phyloP scores from a whole-genome alignment of 2,329 filamentous ascomycete species.

The Exophiala sp. region DNA sequence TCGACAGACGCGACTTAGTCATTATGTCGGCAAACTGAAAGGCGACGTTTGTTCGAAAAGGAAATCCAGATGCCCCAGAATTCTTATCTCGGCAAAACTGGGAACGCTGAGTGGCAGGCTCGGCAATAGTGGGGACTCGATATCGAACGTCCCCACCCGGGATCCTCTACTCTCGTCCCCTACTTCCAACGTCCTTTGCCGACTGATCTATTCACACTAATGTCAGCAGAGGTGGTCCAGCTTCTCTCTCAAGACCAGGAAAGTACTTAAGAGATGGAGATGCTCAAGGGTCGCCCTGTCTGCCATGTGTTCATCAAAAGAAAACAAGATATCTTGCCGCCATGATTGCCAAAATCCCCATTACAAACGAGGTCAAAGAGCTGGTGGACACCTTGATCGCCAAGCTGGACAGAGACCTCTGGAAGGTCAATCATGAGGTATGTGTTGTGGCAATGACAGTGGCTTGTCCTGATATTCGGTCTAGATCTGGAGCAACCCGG shows the following conservation, averaged over 20 bases:
- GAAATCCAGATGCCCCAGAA: too few species aligned
- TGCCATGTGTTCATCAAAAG: background rate
- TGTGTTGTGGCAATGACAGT: background rate
- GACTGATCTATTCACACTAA: too few species aligned
- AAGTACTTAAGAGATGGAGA: background rate
- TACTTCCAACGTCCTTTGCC: too few species aligned
- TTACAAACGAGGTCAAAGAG: background rate
- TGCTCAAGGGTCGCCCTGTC: background rate
- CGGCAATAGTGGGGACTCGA: background rate
- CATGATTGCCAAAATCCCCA: background rate
- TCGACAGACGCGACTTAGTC: too few species aligned
- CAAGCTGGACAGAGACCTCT: background rate
- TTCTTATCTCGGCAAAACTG: slow-evolving; percentile 3
- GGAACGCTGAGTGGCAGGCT: background rate
- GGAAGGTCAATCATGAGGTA: slow-evolving; percentile 8
- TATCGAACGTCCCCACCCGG: too few species aligned
- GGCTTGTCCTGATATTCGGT: background rate
- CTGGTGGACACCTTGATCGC: background rate
- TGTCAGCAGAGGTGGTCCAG: too few species aligned
- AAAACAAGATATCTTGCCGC: background rate
- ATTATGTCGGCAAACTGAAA: too few species aligned
- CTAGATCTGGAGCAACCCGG: slow-evolving; percentile 45
- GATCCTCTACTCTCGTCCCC: too few species aligned
- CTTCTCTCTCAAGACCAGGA: too few species aligned
- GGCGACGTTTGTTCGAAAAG: too few species aligned